A percentile compares a stretch with the other conserved stretches of the same genome.
phyloP scores from a whole-genome alignment of 331 rosid genomes.

The Erythrophleum ivorense region DNA sequence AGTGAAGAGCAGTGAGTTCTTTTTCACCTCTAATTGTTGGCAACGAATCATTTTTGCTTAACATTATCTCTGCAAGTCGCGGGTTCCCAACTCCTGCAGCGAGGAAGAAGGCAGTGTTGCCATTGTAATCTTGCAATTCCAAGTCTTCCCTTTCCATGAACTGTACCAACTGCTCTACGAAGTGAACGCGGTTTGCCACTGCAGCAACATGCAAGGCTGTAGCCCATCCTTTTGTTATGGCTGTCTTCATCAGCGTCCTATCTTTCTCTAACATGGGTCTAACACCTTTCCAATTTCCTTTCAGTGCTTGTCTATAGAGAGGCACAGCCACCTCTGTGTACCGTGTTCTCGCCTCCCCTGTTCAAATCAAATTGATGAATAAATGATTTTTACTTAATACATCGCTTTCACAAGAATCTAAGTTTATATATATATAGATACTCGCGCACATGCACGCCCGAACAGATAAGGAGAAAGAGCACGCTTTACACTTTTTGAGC shows the following conservation, averaged over 20 bases:
- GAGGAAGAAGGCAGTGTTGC: constrained; percentile 26
- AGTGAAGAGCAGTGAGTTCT: too few species aligned
- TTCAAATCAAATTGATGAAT: too few species aligned
- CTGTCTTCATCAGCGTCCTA: not conserved
- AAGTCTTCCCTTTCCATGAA: not conserved
- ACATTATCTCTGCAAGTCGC: too few species aligned
- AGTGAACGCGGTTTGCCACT: constrained; percentile 11
- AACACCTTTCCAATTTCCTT: constrained; percentile 26
- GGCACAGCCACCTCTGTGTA: not conserved
- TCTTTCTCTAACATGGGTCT: not conserved
- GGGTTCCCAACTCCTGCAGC: constrained; percentile 8
- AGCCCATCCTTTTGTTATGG: constrained; percentile 16
- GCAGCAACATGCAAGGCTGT: constrained; percentile 28
- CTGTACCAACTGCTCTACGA: not conserved
- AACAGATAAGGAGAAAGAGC: too few species aligned
- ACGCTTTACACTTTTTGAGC: too few species aligned
- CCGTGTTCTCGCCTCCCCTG: not conserved
- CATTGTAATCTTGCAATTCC: not conserved
- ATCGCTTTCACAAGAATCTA: too few species aligned
- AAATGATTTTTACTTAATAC: too few species aligned
- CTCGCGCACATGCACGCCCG: too few species aligned
- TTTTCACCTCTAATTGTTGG: too few species aligned
- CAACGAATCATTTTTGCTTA: too few species aligned
- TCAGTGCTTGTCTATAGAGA: constrained; percentile 24
- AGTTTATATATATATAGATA: too few species aligned